Conservation (phyloP, 345 rosid species). For the Capsella bursapastoris region DNA sequence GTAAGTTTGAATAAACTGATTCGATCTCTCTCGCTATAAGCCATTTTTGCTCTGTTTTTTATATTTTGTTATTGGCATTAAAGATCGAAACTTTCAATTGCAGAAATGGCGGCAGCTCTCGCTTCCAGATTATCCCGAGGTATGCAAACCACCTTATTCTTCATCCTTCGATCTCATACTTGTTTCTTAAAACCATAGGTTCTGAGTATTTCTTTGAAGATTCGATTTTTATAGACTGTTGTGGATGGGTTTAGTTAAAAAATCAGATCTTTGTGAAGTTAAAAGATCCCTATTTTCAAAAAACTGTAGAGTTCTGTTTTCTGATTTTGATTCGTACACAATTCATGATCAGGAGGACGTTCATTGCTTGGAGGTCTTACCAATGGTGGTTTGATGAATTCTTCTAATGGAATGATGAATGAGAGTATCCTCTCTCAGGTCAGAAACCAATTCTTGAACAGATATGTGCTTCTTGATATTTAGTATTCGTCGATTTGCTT, state of each 20-base stretch:
- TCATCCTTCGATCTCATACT: background rate
- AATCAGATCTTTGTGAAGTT: background rate
- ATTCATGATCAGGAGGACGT: constrained; percentile 41
- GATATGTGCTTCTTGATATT: background rate
- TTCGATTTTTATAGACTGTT: background rate
- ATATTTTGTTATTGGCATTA: background rate
- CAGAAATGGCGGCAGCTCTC: constrained; percentile 46
- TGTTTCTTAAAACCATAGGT: background rate
- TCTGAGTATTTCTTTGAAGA: background rate
- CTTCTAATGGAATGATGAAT: constrained; percentile 45
- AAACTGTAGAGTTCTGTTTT: background rate
- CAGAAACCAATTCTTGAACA: constrained; percentile 2
- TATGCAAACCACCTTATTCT: background rate
- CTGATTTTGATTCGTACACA: background rate
- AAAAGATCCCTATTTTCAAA: background rate
- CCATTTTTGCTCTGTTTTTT: background rate
- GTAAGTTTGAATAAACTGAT: background rate
- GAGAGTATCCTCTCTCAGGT: constrained; percentile 55
- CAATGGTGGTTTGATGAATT: constrained; percentile 44
- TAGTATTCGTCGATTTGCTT: background rate
- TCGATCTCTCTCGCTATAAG: background rate
- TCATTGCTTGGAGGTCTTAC: constrained; percentile 57
- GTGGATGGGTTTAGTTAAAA: constrained; percentile 18
- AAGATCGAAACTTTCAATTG: constrained; percentile 6
- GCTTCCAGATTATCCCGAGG: constrained; percentile 44